Evolutionary conservation across 805 yeast genomes (phyloP).

Genomic region (Spathaspora sp.): DNA sequence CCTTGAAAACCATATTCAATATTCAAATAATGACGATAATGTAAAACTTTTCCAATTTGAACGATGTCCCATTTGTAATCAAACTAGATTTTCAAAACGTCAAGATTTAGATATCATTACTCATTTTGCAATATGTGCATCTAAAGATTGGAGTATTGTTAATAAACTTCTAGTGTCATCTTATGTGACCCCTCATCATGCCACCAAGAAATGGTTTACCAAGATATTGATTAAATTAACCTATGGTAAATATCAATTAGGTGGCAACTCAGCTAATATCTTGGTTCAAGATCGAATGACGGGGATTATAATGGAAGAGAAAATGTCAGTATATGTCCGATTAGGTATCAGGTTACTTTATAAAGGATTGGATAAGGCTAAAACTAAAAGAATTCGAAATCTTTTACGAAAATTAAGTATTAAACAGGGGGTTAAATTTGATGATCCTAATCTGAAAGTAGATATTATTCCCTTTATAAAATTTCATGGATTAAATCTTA

Average conservation of each 20-base stretch:
- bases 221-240: slow-evolving; percentile 79
- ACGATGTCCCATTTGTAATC: slow-evolving; percentile 78
- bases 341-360: slow-evolving; percentile 83
- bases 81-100: slow-evolving; percentile 49
- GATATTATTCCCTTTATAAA: slow-evolving; percentile 75
- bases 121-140: slow-evolving; percentile 84
- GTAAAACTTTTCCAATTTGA: slow-evolving; percentile 54
- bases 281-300: slow-evolving; percentile 88
- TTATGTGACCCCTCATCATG: slow-evolving; percentile 76
- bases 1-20: slow-evolving; percentile 38
- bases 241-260: slow-evolving; percentile 82
- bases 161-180: slow-evolving; percentile 60
- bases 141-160: slow-evolving; percentile 70
- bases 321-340: slow-evolving; percentile 84
- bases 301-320: slow-evolving; percentile 88
- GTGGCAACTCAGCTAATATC: slow-evolving; percentile 89
- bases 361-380: slow-evolving; percentile 65
- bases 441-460: slow-evolving; percentile 57
- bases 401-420: slow-evolving; percentile 63
- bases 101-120: slow-evolving; percentile 70
- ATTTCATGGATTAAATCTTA: slow-evolving; percentile 75
- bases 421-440: slow-evolving; percentile 84
- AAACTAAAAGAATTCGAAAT: slow-evolving; percentile 54
- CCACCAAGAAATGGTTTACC: slow-evolving; percentile 85
- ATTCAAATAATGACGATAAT: slow-evolving; percentile 11